Evolutionary conservation across 2,329 filamentous ascomycete genomes (phyloP).

Genomic region (Xylariaceae sp.): DNA sequence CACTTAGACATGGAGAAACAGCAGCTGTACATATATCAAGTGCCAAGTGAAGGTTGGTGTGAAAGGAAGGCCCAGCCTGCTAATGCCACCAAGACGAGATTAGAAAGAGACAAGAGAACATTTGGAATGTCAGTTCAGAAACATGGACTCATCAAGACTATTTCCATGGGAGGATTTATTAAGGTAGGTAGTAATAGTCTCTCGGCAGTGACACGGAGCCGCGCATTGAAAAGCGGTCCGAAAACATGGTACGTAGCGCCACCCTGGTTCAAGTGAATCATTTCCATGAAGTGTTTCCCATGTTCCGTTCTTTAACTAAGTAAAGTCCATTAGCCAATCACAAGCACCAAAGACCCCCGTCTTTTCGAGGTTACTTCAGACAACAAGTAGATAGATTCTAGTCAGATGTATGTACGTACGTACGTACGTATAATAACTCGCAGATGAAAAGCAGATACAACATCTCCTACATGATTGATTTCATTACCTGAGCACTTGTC

Average conservation of each 20-base stretch:
- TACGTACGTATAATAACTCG: not conserved
- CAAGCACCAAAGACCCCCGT: not conserved
- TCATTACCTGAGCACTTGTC: not conserved
- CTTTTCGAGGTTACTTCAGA: not conserved
- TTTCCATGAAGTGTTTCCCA: slow-evolving; percentile 3
- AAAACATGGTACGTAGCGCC: not conserved
- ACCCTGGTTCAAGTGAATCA: not conserved
- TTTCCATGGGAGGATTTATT: not conserved
- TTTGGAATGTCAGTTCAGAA: slow-evolving; percentile 17
- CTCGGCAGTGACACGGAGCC: not conserved
- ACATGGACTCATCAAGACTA: not conserved
- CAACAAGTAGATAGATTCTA: not conserved
- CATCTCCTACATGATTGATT: no score
- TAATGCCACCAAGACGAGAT: slow-evolving; percentile 14
- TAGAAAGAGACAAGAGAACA: slow-evolving; percentile 17
- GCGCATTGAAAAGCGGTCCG: slow-evolving; percentile 9
- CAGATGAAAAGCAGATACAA: no score
- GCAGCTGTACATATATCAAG: slow-evolving; percentile 14
- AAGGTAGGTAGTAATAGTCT: slow-evolving; percentile 13
- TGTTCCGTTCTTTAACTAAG: slow-evolving; percentile 14
- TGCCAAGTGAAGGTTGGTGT: slow-evolving; percentile 25
- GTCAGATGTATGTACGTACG: not conserved
- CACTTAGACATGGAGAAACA: not conserved
- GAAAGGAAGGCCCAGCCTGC: slow-evolving; percentile 19
- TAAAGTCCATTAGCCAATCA: not conserved